phyloP scores from a whole-genome alignment of 1,284 basidiomycete genomes.

The Mrakiaceae sp. region DNA sequence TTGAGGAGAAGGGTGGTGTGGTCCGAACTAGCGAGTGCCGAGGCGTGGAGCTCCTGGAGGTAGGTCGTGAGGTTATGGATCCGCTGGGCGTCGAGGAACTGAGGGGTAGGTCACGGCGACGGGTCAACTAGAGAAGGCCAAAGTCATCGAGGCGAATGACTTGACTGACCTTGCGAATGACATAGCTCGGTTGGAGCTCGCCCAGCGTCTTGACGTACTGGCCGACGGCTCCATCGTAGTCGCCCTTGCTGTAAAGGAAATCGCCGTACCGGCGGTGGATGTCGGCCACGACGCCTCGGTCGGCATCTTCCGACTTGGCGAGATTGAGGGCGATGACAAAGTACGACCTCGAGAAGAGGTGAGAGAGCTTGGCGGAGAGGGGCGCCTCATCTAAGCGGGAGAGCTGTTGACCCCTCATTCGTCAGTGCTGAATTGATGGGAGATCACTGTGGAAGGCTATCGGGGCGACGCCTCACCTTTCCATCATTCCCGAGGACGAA shows the following conservation, averaged over 20 bases:
- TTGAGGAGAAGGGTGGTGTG: slow-evolving; percentile 92
- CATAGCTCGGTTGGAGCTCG: slow-evolving; percentile 80
- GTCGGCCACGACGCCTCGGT: slow-evolving; percentile 57
- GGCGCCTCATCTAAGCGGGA: slow-evolving; percentile 64
- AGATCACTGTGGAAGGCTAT: no score
- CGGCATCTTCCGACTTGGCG: slow-evolving; percentile 62
- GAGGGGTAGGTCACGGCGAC: background rate
- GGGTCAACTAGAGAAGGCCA: background rate
- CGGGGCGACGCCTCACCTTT: slow-evolving; percentile 40
- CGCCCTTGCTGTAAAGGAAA: slow-evolving; percentile 77
- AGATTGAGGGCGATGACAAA: slow-evolving; percentile 58
- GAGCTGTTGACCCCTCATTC: slow-evolving; percentile 39
- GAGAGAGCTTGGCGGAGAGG: slow-evolving; percentile 64
- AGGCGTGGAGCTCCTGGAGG: slow-evolving; percentile 84
- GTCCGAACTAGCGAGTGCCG: slow-evolving; percentile 84
- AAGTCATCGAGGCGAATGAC: background rate
- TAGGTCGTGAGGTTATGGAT: slow-evolving; percentile 92
- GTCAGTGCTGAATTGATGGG: no score
- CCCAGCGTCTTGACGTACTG: slow-evolving; percentile 89
- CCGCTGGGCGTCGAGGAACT: slow-evolving; percentile 94
- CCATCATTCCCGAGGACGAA: slow-evolving; percentile 67
- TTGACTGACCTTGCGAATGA: slow-evolving; percentile 75
- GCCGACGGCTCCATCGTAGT: slow-evolving; percentile 85
- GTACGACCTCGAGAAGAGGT: slow-evolving; percentile 63
- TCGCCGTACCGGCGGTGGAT: slow-evolving; percentile 85